These are phyloP conservation scores for Mollisiaceae sp. DNA, from an alignment of 2,329 filamentous ascomycete genomes.

Conservation along the genomic window DNA sequence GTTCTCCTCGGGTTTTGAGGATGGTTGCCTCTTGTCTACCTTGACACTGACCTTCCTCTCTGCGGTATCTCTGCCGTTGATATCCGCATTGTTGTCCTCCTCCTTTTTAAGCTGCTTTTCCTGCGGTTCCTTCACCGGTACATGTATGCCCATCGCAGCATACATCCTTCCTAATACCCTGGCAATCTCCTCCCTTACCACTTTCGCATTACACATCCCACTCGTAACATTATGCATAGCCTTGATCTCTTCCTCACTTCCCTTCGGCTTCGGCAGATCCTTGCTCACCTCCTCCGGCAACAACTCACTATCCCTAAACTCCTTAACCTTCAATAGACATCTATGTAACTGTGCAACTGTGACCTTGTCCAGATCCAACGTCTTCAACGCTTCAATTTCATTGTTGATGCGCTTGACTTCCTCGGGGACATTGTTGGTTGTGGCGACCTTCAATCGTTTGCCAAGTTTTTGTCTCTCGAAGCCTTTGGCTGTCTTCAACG, in stretches of 20 bases:
- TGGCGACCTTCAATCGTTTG: conserved; percentile 61
- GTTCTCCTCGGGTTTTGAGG: conserved; percentile 14
- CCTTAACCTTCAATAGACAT: conserved; percentile 56
- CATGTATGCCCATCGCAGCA: conserved; percentile 39
- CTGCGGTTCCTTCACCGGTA: conserved; percentile 32
- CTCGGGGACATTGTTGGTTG: conserved; percentile 49
- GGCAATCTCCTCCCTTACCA: conserved; percentile 54
- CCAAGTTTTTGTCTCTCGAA: conserved; percentile 78
- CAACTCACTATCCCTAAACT: conserved; percentile 50
- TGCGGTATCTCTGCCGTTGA: conserved; percentile 8
- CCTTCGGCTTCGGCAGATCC: conserved; percentile 40
- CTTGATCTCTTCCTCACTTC: conserved; percentile 38
- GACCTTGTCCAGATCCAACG: conserved; percentile 51
- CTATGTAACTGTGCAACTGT: conserved; percentile 55
- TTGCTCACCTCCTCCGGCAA: conserved; percentile 46
- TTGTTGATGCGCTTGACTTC: conserved; percentile 66
- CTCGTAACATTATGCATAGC: conserved; percentile 57
- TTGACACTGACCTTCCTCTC: conserved; percentile 19
- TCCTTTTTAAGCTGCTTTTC: conserved; percentile 26
- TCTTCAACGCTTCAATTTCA: conserved; percentile 59
- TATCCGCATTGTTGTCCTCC: conserved; percentile 20
- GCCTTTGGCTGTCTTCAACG: conserved; percentile 74
- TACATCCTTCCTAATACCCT: conserved; percentile 43
- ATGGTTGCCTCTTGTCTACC: conserved; percentile 16
- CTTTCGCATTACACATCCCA: conserved; percentile 57